Conservation (phyloP, 192 early-diverging fungal genomes). For the Globomyces pollinis-pini region DNA sequence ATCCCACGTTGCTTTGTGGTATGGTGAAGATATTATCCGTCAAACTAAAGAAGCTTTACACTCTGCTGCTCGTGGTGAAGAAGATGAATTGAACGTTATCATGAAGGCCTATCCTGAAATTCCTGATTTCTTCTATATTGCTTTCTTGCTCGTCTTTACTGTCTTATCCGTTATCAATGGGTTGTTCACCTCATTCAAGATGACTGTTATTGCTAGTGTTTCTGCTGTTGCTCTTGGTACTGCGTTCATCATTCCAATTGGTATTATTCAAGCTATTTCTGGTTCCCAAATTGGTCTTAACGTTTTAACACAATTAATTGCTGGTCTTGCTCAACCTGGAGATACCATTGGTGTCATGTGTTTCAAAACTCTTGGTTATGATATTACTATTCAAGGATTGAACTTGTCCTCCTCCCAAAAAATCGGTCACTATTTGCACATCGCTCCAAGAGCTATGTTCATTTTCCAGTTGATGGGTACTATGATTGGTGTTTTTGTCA, state of each 20-base stretch:
- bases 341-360: constrained; percentile 54
- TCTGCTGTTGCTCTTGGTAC: constrained; percentile 34
- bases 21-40: constrained; percentile 12
- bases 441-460: constrained; percentile 73
- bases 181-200: constrained; percentile 19
- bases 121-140: constrained; percentile 17
- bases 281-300: constrained; percentile 46
- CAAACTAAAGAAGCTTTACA: constrained; percentile 4
- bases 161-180: background rate
- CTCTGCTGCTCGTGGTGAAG: background rate
- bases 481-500: constrained; percentile 55
- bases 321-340: constrained; percentile 55
- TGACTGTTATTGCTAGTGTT: constrained; percentile 22
- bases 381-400: constrained; percentile 53
- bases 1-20: constrained; percentile 20
- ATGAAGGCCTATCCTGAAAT: constrained; percentile 25
- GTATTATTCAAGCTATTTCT: constrained; percentile 54
- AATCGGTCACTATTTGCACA: constrained; percentile 64
- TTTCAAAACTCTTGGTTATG: constrained; percentile 63
- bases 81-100: constrained; percentile 7
- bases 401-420: constrained; percentile 53
- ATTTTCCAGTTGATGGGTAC: constrained; percentile 67
- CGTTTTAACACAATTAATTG: constrained; percentile 53
- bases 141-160: constrained; percentile 2
- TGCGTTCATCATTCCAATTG: constrained; percentile 52